Conservation (phyloP, 2,329 filamentous ascomycete species). For the Talaromyces sp. region DNA sequence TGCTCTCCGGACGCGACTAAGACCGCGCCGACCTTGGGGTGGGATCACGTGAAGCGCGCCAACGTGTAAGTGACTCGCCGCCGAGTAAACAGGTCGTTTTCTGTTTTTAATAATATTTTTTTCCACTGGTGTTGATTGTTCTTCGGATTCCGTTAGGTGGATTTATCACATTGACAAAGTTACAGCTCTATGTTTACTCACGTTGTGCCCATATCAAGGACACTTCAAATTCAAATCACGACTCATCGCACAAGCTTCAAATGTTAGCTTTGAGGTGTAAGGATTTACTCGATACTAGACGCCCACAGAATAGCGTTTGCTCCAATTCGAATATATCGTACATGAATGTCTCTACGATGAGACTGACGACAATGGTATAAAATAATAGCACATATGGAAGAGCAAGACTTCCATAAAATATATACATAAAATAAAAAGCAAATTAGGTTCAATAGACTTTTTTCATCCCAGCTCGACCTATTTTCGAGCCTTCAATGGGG, state of each 20-base stretch:
- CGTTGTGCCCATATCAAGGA: neutral
- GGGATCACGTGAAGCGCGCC: neutral
- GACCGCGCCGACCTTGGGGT: neutral
- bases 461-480: constrained; percentile 7
- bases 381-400: neutral
- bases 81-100: neutral
- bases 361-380: neutral
- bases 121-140: neutral
- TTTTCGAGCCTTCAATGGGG: neutral
- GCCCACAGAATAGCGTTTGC: neutral
- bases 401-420: neutral
- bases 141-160: neutral
- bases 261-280: neutral
- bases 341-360: neutral
- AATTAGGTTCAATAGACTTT: no score
- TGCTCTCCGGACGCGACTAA: neutral
- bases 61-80: neutral
- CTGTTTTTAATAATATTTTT: neutral
- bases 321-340: neutral
- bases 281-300: neutral
- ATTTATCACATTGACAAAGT: neutral
- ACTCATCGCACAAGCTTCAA: neutral
- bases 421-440: neutral
- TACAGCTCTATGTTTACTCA: neutral
- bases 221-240: neutral